Evolutionary conservation across 768 basidiomycete species (phyloP).

Genomic region (Leccinellum luteum): DNA sequence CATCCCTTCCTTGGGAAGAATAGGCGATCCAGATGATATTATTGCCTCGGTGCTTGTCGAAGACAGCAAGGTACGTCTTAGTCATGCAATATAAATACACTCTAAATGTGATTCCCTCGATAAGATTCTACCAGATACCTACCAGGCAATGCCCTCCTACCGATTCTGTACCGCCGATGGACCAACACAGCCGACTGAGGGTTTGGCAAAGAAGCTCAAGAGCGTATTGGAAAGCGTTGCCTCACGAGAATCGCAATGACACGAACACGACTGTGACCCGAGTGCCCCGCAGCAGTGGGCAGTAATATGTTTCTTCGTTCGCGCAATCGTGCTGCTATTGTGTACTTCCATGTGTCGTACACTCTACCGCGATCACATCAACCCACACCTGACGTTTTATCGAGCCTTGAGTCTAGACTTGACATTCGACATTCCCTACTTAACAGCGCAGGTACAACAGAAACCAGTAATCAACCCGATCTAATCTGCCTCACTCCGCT

Average conservation of each 20-base stretch:
- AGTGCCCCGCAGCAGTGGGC: background rate
- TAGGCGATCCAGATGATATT: conserved; percentile 84
- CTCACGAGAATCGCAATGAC: conserved; percentile 28
- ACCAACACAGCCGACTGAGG: conserved; percentile 63
- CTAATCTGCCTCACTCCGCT: too few relatives aligned
- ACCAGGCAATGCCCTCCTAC: conserved; percentile 83
- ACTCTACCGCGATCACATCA: background rate
- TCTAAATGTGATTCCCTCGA: background rate
- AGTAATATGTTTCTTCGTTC: background rate
- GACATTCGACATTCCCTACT: too few relatives aligned
- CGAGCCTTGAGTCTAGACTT: background rate
- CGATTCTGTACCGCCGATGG: conserved; percentile 78
- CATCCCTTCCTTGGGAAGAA: conserved; percentile 67
- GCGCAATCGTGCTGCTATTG: background rate
- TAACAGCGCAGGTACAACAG: too few relatives aligned
- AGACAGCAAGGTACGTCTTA: conserved; percentile 53
- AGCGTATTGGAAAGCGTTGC: conserved; percentile 35
- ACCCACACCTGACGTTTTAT: background rate
- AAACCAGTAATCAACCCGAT: too few relatives aligned
- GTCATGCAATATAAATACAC: too few relatives aligned
- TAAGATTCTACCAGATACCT: conserved; percentile 69
- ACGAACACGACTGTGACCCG: too few relatives aligned
- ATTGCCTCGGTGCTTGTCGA: conserved; percentile 72
- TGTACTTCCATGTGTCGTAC: background rate
- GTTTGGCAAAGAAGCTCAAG: conserved; percentile 51